Base-by-base conservation (phyloP, 495 filamentous ascomycete genomes). In the Aspergillus taichungensis region DNA sequence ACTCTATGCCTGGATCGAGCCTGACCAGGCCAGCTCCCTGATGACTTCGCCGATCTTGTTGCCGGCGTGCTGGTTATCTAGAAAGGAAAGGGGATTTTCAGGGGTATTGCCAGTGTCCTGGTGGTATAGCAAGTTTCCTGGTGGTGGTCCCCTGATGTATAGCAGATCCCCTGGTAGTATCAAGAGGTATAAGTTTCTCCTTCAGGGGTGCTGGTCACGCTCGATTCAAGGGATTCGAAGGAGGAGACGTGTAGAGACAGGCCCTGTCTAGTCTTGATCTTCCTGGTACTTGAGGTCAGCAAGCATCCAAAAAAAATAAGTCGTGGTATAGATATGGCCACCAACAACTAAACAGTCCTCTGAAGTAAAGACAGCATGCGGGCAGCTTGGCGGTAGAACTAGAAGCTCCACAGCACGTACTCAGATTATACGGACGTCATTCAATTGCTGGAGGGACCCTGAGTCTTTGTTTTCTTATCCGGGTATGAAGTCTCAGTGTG, bases 11-110 rank as follows among this genome's bases (percentile, higher is more conserved):
- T 14, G 44, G 24, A 24, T 35, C 11, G 3, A 50, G 47, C 39
- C 44, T 46, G 9, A 46, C 42, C 10, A 54, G 36, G 13, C 37
- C 47, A 49, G 1, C n/a, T 45, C 41, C 13, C 6, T 18, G 24
- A 50, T 41, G 18, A 43, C 38, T 36, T 46, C 12, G 5, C 51
- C 51, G 24, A 54, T 18, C 28, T 7, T 13, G 6, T 8, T 33
- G 6, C 37, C 46, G 0, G 36, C 2, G 13, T 28, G 11, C 27
- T 14, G 13, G 3, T 31, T 10, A 10, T 33, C 9, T 47, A 42
- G 7, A 37, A 28, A 10, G 41, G 35, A 36, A 44, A 36, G 41
- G 2, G 43, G 51, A 14, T 34, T 42, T 13, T 41, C 40, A n/a
- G 31, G 46, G n/a, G 46, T n/a, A n/a, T n/a, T n/a, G n/a, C n/a